Percentiles rank a stretch among this genome's conserved stretches.
Evolutionary conservation across 164 flowering plant genomes (phyloP).

Genomic region (Tetrastigma voinierianum): DNA sequence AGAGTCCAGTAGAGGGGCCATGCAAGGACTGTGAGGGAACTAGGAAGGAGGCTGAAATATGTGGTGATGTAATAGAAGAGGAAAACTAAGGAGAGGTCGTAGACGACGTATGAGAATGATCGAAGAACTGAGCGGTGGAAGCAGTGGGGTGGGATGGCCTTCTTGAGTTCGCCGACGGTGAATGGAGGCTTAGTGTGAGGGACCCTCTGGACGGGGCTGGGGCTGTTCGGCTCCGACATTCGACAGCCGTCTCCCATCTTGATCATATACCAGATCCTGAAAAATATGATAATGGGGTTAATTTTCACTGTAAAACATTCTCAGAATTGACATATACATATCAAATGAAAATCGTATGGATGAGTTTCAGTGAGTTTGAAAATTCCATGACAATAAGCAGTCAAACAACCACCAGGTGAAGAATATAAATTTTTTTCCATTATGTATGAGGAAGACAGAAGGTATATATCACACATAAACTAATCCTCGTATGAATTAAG

Average conservation of each 20-base stretch:
- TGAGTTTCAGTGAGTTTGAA: no score
- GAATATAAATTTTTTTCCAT: no score
- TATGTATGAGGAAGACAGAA: no score
- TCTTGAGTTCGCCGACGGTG: constrained; percentile 36
- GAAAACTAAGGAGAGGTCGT: constrained; percentile 24
- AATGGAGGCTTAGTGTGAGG: constrained; percentile 41
- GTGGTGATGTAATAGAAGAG: constrained; percentile 24
- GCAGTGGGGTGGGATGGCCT: constrained; percentile 52
- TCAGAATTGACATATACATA: no score
- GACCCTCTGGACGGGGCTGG: constrained; percentile 12
- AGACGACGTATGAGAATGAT: constrained; percentile 38
- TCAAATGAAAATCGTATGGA: no score
- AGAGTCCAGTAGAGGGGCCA: constrained; percentile 42
- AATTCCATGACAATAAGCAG: no score
- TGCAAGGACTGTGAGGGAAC: constrained; percentile 19
- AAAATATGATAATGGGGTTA: no score
- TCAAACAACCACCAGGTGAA: no score
- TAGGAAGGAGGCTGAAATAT: constrained; percentile 24
- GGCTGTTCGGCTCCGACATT: constrained; percentile 7
- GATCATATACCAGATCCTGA: no score
- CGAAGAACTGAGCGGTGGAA: constrained; percentile 37
- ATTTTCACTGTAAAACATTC: no score
- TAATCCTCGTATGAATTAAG: no score
- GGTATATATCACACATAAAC: no score
- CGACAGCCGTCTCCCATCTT: constrained; percentile 31